Conservation (phyloP, 2,329 filamentous ascomycete species). For the Mollisia scopiformis region DNA sequence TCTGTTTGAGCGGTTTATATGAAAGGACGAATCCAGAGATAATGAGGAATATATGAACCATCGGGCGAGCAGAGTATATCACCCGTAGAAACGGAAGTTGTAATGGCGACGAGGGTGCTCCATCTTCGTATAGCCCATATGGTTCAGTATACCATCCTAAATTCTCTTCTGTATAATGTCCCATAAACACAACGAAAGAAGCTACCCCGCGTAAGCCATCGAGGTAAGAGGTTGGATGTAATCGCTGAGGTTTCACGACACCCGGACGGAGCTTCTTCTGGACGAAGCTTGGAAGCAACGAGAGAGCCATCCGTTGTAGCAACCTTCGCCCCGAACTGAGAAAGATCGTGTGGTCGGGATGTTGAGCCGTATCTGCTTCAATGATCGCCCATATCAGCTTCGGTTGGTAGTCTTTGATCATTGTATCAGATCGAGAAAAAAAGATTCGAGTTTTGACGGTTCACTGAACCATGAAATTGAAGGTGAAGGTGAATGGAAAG, state of each 20-base stretch:
- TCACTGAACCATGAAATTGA: not conserved
- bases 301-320: slow-evolving; percentile 29
- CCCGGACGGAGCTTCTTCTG: slow-evolving; percentile 35
- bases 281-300: slow-evolving; percentile 38
- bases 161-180: slow-evolving; percentile 48
- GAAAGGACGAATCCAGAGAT: slow-evolving; percentile 53
- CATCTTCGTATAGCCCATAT: slow-evolving; percentile 36
- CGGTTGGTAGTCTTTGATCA: slow-evolving; percentile 16
- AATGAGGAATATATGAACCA: slow-evolving; percentile 56
- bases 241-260: slow-evolving; percentile 25
- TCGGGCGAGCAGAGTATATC: slow-evolving; percentile 48
- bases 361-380: slow-evolving; percentile 18
- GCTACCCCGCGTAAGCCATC: slow-evolving; percentile 54
- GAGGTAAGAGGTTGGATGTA: slow-evolving; percentile 46
- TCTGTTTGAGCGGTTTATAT: slow-evolving; percentile 46
- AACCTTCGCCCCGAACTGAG: slow-evolving; percentile 26
- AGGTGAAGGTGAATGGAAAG: not conserved
- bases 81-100: slow-evolving; percentile 50
- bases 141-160: slow-evolving; percentile 40
- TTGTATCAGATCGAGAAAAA: not conserved
- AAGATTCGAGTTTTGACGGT: not conserved
- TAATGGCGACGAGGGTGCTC: slow-evolving; percentile 41
- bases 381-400: slow-evolving; percentile 14
- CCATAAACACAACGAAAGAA: slow-evolving; percentile 51
- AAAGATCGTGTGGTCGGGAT: slow-evolving; percentile 24